phyloP scores from a whole-genome alignment of 2,329 filamentous ascomycete species.

The Dryadomyces quercivorus region DNA sequence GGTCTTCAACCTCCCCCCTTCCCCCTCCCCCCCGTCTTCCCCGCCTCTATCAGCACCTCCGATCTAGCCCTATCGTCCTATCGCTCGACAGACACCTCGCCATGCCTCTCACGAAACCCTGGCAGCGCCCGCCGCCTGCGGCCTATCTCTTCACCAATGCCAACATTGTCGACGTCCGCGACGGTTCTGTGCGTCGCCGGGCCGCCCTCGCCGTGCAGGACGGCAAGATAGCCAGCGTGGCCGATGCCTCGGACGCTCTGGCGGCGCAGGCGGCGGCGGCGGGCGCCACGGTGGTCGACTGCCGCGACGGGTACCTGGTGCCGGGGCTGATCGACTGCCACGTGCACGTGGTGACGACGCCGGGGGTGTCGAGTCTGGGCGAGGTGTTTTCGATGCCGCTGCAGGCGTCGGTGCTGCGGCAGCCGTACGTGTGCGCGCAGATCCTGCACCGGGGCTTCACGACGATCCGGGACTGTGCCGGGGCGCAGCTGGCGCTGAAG shows the following conservation, averaged over 20 bases:
- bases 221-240: constrained; percentile 11
- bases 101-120: constrained; percentile 13
- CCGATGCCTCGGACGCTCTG: background rate
- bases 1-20: too few species aligned
- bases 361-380: constrained; percentile 12
- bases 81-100: too few species aligned
- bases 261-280: background rate
- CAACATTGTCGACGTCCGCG: constrained; percentile 14
- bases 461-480: constrained; percentile 38
- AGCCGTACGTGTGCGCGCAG: constrained; percentile 28
- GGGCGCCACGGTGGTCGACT: constrained; percentile 5
- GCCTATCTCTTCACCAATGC: constrained; percentile 13
- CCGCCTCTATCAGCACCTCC: too few species aligned
- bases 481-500: constrained; percentile 33
- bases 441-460: constrained; percentile 43
- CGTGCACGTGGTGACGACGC: constrained; percentile 15
- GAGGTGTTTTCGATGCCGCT: background rate
- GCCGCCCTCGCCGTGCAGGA: constrained; percentile 10
- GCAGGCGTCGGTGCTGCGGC: constrained; percentile 22
- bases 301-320: background rate
- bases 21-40: too few species aligned
- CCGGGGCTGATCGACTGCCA: constrained; percentile 6
- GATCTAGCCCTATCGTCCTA: too few species aligned
- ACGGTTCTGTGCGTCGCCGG: constrained; percentile 9
- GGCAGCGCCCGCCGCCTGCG: constrained; percentile 13